phyloP scores from a whole-genome alignment of 2,329 filamentous ascomycete genomes.

The Sclerotinia sclerotiorum region DNA sequence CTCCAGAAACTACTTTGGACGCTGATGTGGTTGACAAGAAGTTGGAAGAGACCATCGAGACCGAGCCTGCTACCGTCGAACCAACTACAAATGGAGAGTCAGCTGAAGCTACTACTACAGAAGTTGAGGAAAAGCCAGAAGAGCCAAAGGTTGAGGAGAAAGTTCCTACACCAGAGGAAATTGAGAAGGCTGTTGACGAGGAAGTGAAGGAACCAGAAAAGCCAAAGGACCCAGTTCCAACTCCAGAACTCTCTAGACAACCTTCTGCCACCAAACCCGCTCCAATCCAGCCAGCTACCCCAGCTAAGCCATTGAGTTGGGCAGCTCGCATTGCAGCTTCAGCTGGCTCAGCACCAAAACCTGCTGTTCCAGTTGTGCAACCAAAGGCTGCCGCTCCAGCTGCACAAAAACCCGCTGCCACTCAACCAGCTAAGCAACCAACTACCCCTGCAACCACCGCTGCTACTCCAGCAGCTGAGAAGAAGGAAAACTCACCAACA shows the following conservation, averaged over 20 bases:
- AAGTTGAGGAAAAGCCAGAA: conserved; percentile 41
- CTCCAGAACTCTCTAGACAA: conserved; percentile 42
- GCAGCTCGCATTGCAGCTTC: conserved; percentile 66
- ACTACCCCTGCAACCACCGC: conserved; percentile 46
- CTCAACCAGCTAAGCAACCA: conserved; percentile 41
- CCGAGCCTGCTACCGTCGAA: conserved; percentile 39
- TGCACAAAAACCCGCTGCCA: conserved; percentile 46
- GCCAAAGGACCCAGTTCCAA: conserved; percentile 62
- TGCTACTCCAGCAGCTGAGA: conserved; percentile 45
- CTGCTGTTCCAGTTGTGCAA: conserved; percentile 49
- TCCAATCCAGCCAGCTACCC: conserved; percentile 38
- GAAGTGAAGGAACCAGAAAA: conserved; percentile 60
- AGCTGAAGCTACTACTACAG: conserved; percentile 37
- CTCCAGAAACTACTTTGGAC: conserved; percentile 42
- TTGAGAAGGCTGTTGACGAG: conserved; percentile 55
- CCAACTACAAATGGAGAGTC: conserved; percentile 48
- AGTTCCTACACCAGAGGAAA: conserved; percentile 48
- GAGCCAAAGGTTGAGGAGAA: conserved; percentile 39
- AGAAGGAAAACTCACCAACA: conserved; percentile 39
- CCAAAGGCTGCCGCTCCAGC: conserved; percentile 58
- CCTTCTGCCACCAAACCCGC: conserved; percentile 53
- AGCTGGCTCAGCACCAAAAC: conserved; percentile 54
- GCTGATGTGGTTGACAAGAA: conserved; percentile 67
- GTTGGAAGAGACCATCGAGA: conserved; percentile 62
- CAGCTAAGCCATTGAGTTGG: conserved; percentile 69